Base-by-base conservation (phyloP, 192 early-diverging fungal species). In the Coemansia sp. region DNA sequence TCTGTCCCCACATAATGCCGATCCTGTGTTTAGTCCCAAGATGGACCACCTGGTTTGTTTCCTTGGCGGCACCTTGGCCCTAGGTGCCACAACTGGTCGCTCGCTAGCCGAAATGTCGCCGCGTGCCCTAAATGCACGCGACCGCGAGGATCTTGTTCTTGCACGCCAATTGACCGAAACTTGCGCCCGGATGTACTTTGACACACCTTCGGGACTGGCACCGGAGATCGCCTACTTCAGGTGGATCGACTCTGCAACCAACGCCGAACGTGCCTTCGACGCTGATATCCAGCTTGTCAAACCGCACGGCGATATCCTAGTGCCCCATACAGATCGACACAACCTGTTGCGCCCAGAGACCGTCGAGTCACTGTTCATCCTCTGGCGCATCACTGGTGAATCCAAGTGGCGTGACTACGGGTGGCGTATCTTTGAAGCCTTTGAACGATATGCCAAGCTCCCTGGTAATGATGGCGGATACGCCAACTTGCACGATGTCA, bases 31-130 rank as follows among this genome's bases (percentile, higher is more conserved):
- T 25, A 70, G 57, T 17, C 67, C 87, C 22, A 80, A 82, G 42
- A 96, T 98, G 93, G 94, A 96, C 73, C 95, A 98, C 64, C 84
- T 98, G 6, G 94, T 94, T 10, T 98, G 95, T 72, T 98, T 95
- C 72, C 67, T 94, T 14, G 90, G 30, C 5, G 81, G 81, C 14
- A 74, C 66, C 25, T 54, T 82, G 22, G 81, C 75, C 0, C 60
- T 82, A 37, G 74, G 75, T 28, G 75, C 81, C 10, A 82, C 81
- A 2, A 42, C 55, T 19, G 75, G 75, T 45, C 31, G 54, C 6
- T 31, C 66, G 0, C 55, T 79, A 5, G 23, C 59, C 1, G 34
- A 71, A 5, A 64, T 70, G 2, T 42, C 65, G 15, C 68, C 55
- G 11, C 13, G 17, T 14, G n/a, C 27, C 2, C 31, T 64, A 2